phyloP scores from a whole-genome alignment of 2,329 filamentous ascomycete species.

The Venturia asperata region DNA sequence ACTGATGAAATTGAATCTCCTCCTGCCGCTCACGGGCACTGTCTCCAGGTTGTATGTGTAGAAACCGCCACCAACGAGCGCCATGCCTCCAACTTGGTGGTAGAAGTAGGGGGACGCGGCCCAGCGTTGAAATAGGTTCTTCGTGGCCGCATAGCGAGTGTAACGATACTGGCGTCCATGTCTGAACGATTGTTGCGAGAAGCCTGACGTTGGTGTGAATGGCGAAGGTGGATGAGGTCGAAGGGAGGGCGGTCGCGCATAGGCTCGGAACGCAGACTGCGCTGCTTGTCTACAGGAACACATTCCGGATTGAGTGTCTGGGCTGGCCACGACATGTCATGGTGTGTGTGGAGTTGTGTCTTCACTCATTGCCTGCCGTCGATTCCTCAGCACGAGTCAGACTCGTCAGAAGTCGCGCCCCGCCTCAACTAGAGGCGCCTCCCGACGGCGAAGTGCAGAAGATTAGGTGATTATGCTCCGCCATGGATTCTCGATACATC shows the following conservation, averaged over 20 bases:
- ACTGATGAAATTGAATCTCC: constrained; percentile 64
- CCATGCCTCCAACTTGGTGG: constrained; percentile 39
- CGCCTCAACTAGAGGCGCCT: background rate
- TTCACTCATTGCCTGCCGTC: background rate
- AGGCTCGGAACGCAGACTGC: background rate
- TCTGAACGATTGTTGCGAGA: background rate
- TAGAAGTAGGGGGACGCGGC: constrained; percentile 41
- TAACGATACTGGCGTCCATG: constrained; percentile 9
- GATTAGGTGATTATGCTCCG: background rate
- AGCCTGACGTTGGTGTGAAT: background rate
- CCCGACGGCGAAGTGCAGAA: constrained; percentile 5
- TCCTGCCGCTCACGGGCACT: constrained; percentile 57
- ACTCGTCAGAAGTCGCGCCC: background rate
- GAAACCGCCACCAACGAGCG: constrained; percentile 43
- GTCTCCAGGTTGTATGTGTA: constrained; percentile 64
- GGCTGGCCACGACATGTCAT: background rate
- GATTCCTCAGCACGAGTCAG: constrained; percentile 9
- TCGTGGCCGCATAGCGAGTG: constrained; percentile 7
- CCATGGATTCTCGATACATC: background rate
- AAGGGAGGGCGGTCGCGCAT: background rate
- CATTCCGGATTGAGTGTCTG: background rate
- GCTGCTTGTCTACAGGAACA: background rate
- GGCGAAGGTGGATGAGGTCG: background rate
- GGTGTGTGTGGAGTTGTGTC: background rate
- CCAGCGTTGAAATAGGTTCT: constrained; percentile 29